A percentile compares a stretch with the other conserved stretches of the same genome.
Conservation (phyloP, 257 asterid species). For the Solanum infundibuliforme region DNA sequence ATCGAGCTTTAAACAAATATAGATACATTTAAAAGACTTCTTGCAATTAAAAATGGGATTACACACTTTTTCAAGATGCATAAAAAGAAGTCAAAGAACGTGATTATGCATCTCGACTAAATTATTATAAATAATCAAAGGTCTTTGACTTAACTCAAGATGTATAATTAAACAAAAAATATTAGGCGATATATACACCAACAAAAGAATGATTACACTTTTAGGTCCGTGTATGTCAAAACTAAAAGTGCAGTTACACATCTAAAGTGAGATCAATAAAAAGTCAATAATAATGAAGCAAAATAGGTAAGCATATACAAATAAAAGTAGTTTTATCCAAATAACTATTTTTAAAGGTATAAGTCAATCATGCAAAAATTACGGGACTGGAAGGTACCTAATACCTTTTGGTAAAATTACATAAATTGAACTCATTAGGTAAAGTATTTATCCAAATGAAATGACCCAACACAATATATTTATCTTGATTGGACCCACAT, state of each 20-base stretch:
- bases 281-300: neutral
- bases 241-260: too few species aligned
- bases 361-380: neutral
- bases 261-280: too few species aligned
- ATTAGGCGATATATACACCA: neutral
- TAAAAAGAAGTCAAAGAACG: neutral
- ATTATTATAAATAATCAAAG: neutral
- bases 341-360: too few species aligned
- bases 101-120: neutral
- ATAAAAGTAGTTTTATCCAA: neutral
- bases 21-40: neutral
- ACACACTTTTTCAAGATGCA: neutral
- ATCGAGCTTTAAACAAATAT: neutral
- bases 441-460: too few species aligned
- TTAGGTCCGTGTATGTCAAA: neutral
- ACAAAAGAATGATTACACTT: neutral
- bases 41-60: neutral
- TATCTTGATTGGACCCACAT: too few species aligned
- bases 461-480: too few species aligned
- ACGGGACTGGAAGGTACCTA: too few species aligned
- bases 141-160: neutral
- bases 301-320: neutral
- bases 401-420: too few species aligned
- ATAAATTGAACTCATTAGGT: too few species aligned
- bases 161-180: neutral